Percentiles rank a stretch among this genome's conserved stretches.
phyloP scores from a whole-genome alignment of 768 basidiomycete species.

The Sporobolomyces pararoseus region DNA sequence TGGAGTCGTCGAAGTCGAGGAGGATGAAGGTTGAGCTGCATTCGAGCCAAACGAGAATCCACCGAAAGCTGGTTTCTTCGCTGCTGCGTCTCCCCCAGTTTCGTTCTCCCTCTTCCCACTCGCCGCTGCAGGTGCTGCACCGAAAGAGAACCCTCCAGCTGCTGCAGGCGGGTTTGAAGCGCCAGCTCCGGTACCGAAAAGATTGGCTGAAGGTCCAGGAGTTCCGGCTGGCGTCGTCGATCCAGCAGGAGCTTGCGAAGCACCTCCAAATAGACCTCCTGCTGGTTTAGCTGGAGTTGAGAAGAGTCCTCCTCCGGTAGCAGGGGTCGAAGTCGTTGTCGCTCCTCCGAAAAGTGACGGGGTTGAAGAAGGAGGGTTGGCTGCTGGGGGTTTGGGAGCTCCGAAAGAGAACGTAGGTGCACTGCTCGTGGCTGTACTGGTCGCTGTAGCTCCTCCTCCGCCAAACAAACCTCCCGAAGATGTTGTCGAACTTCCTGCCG shows the following conservation, averaged over 20 bases:
- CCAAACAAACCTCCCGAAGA: not conserved
- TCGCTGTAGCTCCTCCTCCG: not conserved
- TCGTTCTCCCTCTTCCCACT: conserved; percentile 29
- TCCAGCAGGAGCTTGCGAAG: not conserved
- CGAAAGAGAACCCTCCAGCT: conserved; percentile 20
- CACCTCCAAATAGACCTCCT: conserved; percentile 15
- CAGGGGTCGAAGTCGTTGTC: conserved; percentile 1
- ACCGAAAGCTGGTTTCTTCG: conserved; percentile 32
- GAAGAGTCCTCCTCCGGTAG: conserved; percentile 29
- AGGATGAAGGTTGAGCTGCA: not conserved
- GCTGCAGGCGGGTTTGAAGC: not conserved
- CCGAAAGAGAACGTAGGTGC: conserved; percentile 23
- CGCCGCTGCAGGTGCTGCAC: not conserved
- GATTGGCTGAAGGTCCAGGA: conserved; percentile 10
- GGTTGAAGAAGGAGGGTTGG: not conserved
- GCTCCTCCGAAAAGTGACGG: conserved; percentile 6
- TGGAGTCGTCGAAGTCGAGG: conserved; percentile 1
- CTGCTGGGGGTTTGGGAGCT: conserved; percentile 15
- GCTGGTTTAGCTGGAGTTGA: conserved; percentile 31
- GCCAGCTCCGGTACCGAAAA: conserved; percentile 8
- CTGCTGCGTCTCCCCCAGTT: not conserved
- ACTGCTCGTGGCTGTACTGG: not conserved
- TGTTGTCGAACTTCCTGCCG: not conserved
- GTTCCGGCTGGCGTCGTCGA: conserved; percentile 25
- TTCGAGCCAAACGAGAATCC: conserved; percentile 33